phyloP scores from a whole-genome alignment of 345 rosid species.

The Ceriops zippeliana region DNA sequence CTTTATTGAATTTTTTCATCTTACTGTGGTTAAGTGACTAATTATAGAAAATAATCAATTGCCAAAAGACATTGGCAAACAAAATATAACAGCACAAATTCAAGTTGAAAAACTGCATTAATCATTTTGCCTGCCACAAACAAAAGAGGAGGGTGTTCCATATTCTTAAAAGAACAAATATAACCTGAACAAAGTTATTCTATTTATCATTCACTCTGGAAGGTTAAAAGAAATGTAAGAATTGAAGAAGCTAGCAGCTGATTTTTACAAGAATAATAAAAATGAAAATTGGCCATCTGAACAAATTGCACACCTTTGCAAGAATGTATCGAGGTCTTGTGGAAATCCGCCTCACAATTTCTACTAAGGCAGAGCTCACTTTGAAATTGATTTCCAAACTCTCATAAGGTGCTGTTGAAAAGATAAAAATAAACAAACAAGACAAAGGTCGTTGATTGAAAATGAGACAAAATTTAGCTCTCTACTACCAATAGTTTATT shows the following conservation, averaged over 20 bases:
- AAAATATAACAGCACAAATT: too few relatives aligned
- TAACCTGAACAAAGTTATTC: background rate
- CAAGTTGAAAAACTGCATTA: too few relatives aligned
- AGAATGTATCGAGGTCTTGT: slow-evolving; percentile 92
- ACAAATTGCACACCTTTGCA: slow-evolving; percentile 65
- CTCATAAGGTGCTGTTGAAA: slow-evolving; percentile 72
- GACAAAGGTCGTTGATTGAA: background rate
- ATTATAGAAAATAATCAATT: too few relatives aligned
- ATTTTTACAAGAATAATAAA: background rate
- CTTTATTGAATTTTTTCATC: too few relatives aligned
- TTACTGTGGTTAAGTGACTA: too few relatives aligned
- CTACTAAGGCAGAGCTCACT: slow-evolving; percentile 97
- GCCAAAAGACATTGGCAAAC: too few relatives aligned
- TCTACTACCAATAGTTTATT: too few relatives aligned
- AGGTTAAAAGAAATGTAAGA: background rate
- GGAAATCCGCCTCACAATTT: slow-evolving; percentile 69
- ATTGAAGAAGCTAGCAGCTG: background rate
- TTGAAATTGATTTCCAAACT: slow-evolving; percentile 89
- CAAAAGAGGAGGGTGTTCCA: background rate
- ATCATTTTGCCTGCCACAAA: too few relatives aligned
- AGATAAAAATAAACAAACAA: slow-evolving; percentile 9
- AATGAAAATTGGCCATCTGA: background rate
- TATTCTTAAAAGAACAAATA: slow-evolving; percentile 1
- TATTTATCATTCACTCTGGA: background rate
- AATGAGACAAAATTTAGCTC: background rate